A percentile compares a stretch with the other conserved stretches of the same genome.
phyloP scores from a whole-genome alignment of 1,284 basidiomycete species.

The Heliocybe sulcata region DNA sequence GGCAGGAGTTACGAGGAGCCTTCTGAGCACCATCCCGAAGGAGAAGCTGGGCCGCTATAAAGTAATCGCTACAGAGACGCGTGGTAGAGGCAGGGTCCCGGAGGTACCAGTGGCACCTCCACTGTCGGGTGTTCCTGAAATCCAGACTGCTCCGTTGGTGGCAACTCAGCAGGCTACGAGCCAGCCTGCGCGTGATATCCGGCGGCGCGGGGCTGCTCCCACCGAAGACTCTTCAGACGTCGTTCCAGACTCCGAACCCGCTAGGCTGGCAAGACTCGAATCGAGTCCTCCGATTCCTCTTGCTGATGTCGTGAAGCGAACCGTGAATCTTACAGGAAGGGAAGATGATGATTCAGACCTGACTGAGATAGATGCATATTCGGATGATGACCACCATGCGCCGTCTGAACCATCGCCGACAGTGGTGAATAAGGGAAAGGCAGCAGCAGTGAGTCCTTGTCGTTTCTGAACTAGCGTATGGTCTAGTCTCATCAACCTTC shows the following conservation, averaged over 20 bases:
- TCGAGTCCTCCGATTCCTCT: neutral
- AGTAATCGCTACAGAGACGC: neutral
- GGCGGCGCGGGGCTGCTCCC: slow-evolving; percentile 7
- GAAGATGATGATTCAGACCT: too few species aligned
- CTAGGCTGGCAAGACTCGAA: slow-evolving; percentile 15
- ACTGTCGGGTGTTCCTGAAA: neutral
- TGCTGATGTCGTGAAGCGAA: neutral
- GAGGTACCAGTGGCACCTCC: neutral
- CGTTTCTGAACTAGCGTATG: too few species aligned
- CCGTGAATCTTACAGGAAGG: too few species aligned
- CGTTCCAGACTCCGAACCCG: slow-evolving; percentile 53
- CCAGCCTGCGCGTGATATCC: neutral
- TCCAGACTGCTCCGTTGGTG: neutral
- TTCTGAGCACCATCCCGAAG: neutral
- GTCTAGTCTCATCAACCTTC: too few species aligned
- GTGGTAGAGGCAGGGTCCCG: neutral
- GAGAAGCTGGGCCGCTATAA: neutral
- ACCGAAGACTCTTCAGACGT: slow-evolving; percentile 27
- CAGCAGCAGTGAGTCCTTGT: neutral
- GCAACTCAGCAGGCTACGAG: neutral
- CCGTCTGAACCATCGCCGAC: neutral
- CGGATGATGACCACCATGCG: too few species aligned
- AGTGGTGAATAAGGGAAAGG: slow-evolving; percentile 3
- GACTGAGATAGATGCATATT: too few species aligned
- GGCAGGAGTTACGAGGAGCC: neutral